Conservation (phyloP, 768 basidiomycete species). For the Lepiota venenata region DNA sequence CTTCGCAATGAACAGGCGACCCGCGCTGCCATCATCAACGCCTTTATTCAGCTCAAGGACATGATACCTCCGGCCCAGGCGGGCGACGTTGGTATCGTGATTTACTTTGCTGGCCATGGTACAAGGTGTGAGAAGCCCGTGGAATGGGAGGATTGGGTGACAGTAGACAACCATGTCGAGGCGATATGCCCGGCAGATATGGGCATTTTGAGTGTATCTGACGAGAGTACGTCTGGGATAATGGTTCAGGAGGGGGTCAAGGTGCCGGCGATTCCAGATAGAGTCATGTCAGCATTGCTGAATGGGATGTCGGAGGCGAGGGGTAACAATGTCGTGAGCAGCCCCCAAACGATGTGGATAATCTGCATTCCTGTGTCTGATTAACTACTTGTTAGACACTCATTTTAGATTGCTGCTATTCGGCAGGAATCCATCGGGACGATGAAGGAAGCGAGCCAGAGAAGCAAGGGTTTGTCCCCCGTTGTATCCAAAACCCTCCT, state of each 20-base stretch:
- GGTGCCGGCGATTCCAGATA: constrained; percentile 38
- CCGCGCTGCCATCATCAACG: constrained; percentile 28
- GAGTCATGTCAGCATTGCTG: constrained; percentile 34
- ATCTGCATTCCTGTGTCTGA: neutral
- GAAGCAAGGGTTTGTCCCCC: constrained; percentile 15
- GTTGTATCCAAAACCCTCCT: constrained; percentile 25
- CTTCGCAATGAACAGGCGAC: constrained; percentile 36
- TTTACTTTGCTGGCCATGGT: constrained; percentile 46
- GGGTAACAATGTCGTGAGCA: constrained; percentile 41
- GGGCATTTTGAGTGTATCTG: neutral
- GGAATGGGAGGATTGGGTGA: constrained; percentile 24
- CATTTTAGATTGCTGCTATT: constrained; percentile 45
- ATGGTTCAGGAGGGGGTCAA: constrained; percentile 6
- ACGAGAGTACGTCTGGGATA: neutral
- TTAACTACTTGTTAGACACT: constrained; percentile 29
- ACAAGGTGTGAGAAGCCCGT: constrained; percentile 27
- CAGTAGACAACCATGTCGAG: constrained; percentile 27
- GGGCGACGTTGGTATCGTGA: constrained; percentile 31
- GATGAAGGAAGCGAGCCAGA: neutral
- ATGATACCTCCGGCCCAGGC: constrained; percentile 12
- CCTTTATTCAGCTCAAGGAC: constrained; percentile 23
- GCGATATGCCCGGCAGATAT: constrained; percentile 34
- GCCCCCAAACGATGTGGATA: neutral
- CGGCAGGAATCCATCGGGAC: constrained; percentile 31
- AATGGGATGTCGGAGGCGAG: constrained; percentile 31